Conservation (phyloP, 331 rosid genomes). For the Prunus yedoensis region DNA sequence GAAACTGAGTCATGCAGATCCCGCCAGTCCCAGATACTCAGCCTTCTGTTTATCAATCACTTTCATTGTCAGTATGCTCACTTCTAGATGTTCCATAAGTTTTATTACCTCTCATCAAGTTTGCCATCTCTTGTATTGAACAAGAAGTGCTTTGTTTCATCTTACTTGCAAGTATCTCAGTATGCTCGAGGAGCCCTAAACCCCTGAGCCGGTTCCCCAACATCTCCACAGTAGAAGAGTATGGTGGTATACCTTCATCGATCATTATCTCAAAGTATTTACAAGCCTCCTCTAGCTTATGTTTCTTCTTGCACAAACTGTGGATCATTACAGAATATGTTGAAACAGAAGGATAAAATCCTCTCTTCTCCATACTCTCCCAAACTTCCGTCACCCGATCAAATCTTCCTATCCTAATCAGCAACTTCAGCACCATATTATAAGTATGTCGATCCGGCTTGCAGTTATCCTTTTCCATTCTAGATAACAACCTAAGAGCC, state of each 20-base stretch:
- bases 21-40: neutral
- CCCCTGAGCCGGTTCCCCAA: conserved; percentile 66
- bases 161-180: conserved; percentile 60
- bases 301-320: conserved; percentile 70
- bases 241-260: conserved; percentile 89
- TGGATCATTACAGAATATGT: conserved; percentile 85
- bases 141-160: conserved; percentile 72
- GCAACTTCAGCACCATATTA: conserved; percentile 77
- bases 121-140: conserved; percentile 59
- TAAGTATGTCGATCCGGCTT: conserved; percentile 66
- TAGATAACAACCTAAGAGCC: conserved; percentile 60
- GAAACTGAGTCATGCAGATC: neutral
- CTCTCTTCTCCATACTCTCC: conserved; percentile 58
- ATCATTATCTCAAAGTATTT: conserved; percentile 84
- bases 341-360: conserved; percentile 75
- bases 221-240: conserved; percentile 59
- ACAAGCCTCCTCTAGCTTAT: conserved; percentile 78
- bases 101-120: conserved; percentile 46
- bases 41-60: conserved; percentile 41
- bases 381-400: conserved; percentile 72
- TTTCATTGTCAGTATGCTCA: conserved; percentile 48
- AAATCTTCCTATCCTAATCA: conserved; percentile 77
- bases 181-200: conserved; percentile 52
- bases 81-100: conserved; percentile 27
- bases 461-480: conserved; percentile 69